Percentiles rank a stretch among this genome's conserved stretches.
These are phyloP conservation scores for Heritiera littoralis DNA, from an alignment of 345 rosid genomes.

Conservation along the genomic window DNA sequence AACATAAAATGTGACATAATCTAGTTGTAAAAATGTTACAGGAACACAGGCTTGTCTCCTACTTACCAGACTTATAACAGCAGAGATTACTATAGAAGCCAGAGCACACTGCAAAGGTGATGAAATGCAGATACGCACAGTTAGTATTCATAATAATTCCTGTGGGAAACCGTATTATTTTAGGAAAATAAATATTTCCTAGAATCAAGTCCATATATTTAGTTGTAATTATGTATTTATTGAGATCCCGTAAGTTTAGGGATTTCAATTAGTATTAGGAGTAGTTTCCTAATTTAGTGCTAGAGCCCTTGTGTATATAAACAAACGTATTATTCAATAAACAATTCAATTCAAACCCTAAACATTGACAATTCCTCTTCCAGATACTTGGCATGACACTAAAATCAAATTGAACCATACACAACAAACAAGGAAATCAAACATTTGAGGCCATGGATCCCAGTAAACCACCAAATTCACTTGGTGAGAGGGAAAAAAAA, in stretches of 20 bases:
- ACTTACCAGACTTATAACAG: constrained; percentile 93
- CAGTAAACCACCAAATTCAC: not conserved
- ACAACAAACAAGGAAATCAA: not conserved
- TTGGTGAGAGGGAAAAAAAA: too few species aligned
- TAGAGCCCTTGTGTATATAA: too few species aligned
- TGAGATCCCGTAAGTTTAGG: too few species aligned
- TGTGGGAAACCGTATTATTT: too few species aligned
- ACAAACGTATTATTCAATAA: too few species aligned
- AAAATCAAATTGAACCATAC: not conserved
- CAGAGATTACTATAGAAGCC: constrained; percentile 95
- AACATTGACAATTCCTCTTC: too few species aligned
- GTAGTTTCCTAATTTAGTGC: too few species aligned
- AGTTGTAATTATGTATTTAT: too few species aligned
- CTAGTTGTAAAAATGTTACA: not conserved
- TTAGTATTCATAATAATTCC: constrained; percentile 30
- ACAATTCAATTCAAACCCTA: too few species aligned
- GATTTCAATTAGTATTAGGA: too few species aligned
- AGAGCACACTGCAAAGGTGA: constrained; percentile 73
- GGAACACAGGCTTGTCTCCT: not conserved
- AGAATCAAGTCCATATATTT: too few species aligned
- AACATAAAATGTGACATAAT: not conserved
- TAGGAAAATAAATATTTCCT: too few species aligned
- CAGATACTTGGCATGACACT: not conserved
- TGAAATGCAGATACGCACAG: constrained; percentile 19
- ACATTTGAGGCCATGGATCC: not conserved